Percentiles rank a stretch among this genome's conserved stretches.
Conservation (phyloP, 495 filamentous ascomycete species). For the Penicillium goetzii region DNA sequence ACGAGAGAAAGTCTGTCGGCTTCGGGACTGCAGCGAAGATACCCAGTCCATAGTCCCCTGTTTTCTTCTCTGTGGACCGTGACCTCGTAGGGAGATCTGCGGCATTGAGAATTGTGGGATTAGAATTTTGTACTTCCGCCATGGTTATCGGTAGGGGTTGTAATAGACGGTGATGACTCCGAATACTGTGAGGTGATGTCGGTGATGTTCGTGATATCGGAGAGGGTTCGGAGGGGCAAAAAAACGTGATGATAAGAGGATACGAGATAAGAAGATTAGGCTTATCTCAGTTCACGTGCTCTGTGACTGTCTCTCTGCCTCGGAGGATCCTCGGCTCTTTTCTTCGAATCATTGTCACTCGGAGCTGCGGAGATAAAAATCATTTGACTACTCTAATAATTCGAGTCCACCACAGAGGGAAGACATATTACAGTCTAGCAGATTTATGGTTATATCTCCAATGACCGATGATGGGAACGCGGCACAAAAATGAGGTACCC, state of each 20-base stretch:
- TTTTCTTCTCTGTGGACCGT: constrained; percentile 48
- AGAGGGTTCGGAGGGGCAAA: constrained; percentile 16
- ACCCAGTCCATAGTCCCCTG: constrained; percentile 44
- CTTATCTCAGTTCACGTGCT: constrained; percentile 21
- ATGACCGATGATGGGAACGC: not conserved
- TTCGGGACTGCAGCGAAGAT: constrained; percentile 43
- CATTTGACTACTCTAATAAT: not conserved
- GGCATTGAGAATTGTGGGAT: constrained; percentile 88
- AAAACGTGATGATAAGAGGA: constrained; percentile 9
- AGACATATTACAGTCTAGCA: not conserved
- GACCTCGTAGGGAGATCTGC: constrained; percentile 88
- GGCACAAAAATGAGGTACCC: not conserved
- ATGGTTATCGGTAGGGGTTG: constrained; percentile 22
- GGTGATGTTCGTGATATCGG: constrained; percentile 2
- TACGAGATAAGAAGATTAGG: not conserved
- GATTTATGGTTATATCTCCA: constrained; percentile 3
- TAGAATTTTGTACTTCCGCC: constrained; percentile 78
- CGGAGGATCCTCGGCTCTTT: constrained; percentile 15
- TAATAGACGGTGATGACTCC: not conserved
- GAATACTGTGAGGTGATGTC: not conserved
- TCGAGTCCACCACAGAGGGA: not conserved
- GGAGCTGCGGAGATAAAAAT: not conserved
- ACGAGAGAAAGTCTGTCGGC: constrained; percentile 39
- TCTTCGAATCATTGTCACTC: not conserved
- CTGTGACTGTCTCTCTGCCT: not conserved